Conservation (phyloP, 2,329 filamentous ascomycete genomes). For the Zasmidium cellare region DNA sequence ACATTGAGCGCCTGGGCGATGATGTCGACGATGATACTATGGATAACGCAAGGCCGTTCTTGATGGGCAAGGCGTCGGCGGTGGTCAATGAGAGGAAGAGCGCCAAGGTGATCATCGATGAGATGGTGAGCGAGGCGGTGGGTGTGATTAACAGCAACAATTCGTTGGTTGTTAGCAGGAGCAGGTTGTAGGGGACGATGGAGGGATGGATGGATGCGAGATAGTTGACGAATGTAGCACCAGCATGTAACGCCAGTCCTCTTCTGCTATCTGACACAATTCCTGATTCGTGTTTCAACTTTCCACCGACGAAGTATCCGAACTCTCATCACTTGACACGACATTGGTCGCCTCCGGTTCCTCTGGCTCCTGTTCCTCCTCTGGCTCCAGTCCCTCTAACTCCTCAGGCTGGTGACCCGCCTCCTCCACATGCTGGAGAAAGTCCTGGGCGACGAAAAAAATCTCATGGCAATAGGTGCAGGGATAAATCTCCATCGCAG, state of each 20-base stretch:
- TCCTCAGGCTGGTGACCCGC: too few species aligned
- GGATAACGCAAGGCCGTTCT: constrained; percentile 85
- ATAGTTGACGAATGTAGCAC: not conserved
- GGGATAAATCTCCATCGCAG: too few species aligned
- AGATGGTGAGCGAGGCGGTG: constrained; percentile 79
- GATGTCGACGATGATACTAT: constrained; percentile 75
- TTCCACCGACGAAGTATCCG: too few species aligned
- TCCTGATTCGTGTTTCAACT: too few species aligned
- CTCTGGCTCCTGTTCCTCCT: too few species aligned
- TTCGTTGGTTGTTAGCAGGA: constrained; percentile 33
- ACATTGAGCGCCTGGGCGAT: constrained; percentile 77
- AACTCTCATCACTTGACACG: too few species aligned
- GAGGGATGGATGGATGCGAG: not conserved
- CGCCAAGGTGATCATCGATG: constrained; percentile 90
- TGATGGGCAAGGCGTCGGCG: constrained; percentile 97
- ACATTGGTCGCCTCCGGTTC: too few species aligned
- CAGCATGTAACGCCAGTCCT: not conserved
- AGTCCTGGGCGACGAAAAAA: too few species aligned
- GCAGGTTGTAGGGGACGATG: constrained; percentile 33
- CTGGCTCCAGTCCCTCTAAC: too few species aligned
- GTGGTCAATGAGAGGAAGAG: constrained; percentile 90
- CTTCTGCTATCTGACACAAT: not conserved
- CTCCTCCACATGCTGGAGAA: too few species aligned
- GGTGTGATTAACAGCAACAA: constrained; percentile 31
- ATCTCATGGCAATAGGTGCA: too few species aligned